These are phyloP conservation scores for Pinus taeda DNA, from an alignment of 75 land plant species.

Conservation along the genomic window DNA sequence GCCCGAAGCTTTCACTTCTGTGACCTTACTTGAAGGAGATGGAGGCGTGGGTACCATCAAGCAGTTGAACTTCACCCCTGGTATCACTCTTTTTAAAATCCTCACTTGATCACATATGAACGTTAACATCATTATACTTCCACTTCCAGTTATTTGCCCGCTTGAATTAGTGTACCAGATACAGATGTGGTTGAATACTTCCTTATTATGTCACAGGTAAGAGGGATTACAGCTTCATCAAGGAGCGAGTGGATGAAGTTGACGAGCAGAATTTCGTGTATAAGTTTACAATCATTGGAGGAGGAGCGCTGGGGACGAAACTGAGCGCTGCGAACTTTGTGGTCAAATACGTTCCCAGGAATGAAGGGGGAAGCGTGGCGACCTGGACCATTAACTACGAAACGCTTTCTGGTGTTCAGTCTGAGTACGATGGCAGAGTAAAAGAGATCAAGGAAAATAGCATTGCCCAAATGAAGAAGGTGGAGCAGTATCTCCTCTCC, in stretches of 20 bases:
- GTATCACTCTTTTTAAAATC: background rate
- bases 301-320: slow-evolving; percentile 16
- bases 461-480: slow-evolving; percentile 20
- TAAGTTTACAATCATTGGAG: slow-evolving; percentile 19
- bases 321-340: slow-evolving; percentile 18
- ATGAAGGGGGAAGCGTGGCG: slow-evolving; percentile 14
- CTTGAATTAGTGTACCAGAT: too few relatives aligned
- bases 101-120: too few relatives aligned
- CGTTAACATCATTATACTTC: too few relatives aligned
- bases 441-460: slow-evolving; percentile 9
- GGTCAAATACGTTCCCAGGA: slow-evolving; percentile 8
- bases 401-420: too few relatives aligned
- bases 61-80: slow-evolving; percentile 5
- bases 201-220: background rate
- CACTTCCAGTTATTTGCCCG: too few relatives aligned
- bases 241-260: slow-evolving; percentile 17
- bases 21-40: slow-evolving; percentile 16
- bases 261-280: slow-evolving; percentile 13
- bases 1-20: slow-evolving; percentile 10
- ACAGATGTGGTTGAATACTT: too few relatives aligned
- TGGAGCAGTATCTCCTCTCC: slow-evolving; percentile 9
- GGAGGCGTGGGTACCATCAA: slow-evolving; percentile 24
- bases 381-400: background rate
- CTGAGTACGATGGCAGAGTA: background rate
- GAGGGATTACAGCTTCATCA: background rate